Conservation (phyloP, 208 protist genomes). For the Paratrypanosoma confusum region DNA sequence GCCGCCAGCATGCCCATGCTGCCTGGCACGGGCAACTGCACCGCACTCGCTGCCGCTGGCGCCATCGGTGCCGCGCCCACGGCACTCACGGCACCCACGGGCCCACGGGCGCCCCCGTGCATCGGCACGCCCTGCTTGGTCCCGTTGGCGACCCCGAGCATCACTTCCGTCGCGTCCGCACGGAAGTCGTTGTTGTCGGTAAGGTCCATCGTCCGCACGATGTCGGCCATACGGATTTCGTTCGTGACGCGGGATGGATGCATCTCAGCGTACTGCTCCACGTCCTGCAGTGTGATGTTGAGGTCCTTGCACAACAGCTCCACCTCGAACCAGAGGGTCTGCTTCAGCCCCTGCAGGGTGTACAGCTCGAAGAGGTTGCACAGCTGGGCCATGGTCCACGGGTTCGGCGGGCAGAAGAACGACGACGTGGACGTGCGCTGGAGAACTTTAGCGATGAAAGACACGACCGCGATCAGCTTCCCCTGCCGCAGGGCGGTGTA, state of each 20-base stretch:
- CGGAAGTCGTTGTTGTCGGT: constrained; percentile 66
- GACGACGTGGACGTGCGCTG: constrained; percentile 72
- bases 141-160: no score
- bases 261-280: constrained; percentile 20
- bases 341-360: constrained; percentile 88
- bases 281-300: constrained; percentile 28
- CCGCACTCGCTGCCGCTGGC: no score
- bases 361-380: constrained; percentile 94
- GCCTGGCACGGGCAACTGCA: no score
- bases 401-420: constrained; percentile 96
- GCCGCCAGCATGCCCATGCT: no score
- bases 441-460: constrained; percentile 94
- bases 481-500: constrained; percentile 90
- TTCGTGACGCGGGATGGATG: constrained; percentile 23
- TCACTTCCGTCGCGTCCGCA: constrained; percentile 35
- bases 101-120: no score
- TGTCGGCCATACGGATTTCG: constrained; percentile 32
- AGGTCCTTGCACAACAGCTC: constrained; percentile 83
- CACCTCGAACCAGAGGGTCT: constrained; percentile 98
- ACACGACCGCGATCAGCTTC: constrained; percentile 92
- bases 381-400: constrained; percentile 96
- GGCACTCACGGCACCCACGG: no score
- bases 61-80: no score
- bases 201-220: constrained; percentile 58
- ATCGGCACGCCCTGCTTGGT: no score